Evolutionary conservation across 768 basidiomycete genomes (phyloP).

Genomic region (Boletus insuetus): DNA sequence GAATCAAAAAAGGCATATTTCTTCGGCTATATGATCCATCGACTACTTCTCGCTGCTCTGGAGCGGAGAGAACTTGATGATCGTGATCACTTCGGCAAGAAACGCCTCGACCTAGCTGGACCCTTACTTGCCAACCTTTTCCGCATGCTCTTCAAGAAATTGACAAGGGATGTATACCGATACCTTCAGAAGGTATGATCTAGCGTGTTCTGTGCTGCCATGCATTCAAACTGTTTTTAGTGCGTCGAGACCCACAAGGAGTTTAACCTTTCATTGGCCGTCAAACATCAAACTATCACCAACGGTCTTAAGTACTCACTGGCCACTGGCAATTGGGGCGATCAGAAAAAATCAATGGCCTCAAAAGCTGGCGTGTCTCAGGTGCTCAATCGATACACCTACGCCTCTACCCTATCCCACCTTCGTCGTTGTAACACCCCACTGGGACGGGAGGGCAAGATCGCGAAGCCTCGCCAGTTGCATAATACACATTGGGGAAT

Average conservation of each 20-base stretch:
- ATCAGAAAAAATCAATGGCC: slow-evolving; percentile 98
- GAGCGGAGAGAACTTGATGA: slow-evolving; percentile 96
- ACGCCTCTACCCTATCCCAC: slow-evolving; percentile 97
- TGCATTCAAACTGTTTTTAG: slow-evolving; percentile 39
- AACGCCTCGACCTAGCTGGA: slow-evolving; percentile 93
- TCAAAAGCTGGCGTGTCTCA: slow-evolving; percentile 98
- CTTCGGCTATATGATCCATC: slow-evolving; percentile 99
- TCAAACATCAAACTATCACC: slow-evolving; percentile 96
- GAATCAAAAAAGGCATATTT: slow-evolving; percentile 99
- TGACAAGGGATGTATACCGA: slow-evolving; percentile 96
- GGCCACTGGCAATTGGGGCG: slow-evolving; percentile 99
- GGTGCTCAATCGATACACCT: slow-evolving; percentile 97
- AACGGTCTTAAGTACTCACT: slow-evolving; percentile 98
- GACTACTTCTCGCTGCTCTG: slow-evolving; percentile 87
- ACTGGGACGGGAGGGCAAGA: slow-evolving; percentile 96
- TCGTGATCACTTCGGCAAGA: slow-evolving; percentile 99
- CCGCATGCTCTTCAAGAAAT: slow-evolving; percentile 94
- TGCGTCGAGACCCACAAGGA: slow-evolving; percentile 96
- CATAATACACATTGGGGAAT: slow-evolving; percentile 99
- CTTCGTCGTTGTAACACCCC: slow-evolving; percentile 98
- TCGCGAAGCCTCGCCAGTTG: slow-evolving; percentile 97
- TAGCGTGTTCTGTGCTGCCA: background rate
- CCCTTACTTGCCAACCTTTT: slow-evolving; percentile 96
- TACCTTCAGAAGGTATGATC: slow-evolving; percentile 87
- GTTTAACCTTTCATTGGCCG: slow-evolving; percentile 87